Evolutionary conservation across 345 rosid species (phyloP).

Genomic region (Acer yangbiense): DNA sequence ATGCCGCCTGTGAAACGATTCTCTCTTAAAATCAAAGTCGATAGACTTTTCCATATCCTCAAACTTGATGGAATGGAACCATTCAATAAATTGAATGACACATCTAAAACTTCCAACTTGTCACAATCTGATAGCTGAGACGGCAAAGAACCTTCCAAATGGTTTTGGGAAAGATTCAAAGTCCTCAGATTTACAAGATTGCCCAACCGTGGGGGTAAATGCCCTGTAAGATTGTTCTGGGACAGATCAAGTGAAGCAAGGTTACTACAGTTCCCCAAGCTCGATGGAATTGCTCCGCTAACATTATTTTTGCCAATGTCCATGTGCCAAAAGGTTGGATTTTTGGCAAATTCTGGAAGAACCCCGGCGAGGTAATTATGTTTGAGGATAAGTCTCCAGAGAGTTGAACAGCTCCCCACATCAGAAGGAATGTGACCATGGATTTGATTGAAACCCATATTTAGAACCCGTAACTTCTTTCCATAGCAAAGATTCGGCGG

Average conservation of each 20-base stretch:
- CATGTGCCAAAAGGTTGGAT: constrained; percentile 43
- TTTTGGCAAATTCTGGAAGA: constrained; percentile 60
- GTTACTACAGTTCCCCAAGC: constrained; percentile 52
- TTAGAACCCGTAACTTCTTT: constrained; percentile 46
- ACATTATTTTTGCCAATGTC: constrained; percentile 63
- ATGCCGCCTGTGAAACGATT: constrained; percentile 69
- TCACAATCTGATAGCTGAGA: constrained; percentile 54
- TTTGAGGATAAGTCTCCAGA: constrained; percentile 62
- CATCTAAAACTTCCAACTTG: constrained; percentile 49
- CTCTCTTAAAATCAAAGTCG: constrained; percentile 52
- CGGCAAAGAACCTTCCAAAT: constrained; percentile 63
- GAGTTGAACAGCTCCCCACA: constrained; percentile 55
- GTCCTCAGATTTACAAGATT: constrained; percentile 42
- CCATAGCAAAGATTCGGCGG: constrained; percentile 74
- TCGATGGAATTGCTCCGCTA: constrained; percentile 57
- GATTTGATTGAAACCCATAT: constrained; percentile 63
- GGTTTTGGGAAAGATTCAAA: constrained; percentile 62
- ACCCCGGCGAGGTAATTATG: constrained; percentile 54
- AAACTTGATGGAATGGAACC: constrained; percentile 56
- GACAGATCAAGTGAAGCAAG: constrained; percentile 60
- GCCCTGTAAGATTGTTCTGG: constrained; percentile 56
- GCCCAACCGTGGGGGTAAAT: constrained; percentile 59
- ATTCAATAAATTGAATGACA: constrained; percentile 60
- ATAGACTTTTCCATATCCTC: constrained; percentile 50
- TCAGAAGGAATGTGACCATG: constrained; percentile 59